Evolutionary conservation across 2,329 filamentous ascomycete species (phyloP), one percentile per base, ranked within the genome.

Genomic region (Neofusicoccum laricinum): DNA sequence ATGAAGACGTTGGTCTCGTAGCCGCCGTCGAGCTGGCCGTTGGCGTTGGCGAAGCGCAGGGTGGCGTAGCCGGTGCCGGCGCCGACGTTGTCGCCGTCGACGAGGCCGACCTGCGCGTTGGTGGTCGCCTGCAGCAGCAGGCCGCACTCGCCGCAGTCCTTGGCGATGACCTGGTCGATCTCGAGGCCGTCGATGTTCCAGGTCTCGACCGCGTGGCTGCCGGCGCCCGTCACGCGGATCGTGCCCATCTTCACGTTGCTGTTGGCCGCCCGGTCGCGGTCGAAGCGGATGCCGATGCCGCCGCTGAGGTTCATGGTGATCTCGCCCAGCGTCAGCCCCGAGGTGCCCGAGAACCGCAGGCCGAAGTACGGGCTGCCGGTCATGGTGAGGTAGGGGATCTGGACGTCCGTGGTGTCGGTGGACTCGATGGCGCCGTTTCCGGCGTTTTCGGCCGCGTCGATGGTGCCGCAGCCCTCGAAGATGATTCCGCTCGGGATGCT

Each of bases 361-460:
- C 83, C 84, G 63, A 86, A 86, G 72, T 86, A 86, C 0, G 84
- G 84, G 68, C 78, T 82, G 1, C 85, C 85, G 2, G 84, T 85
- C 82, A 87, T 82, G 61, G 72, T 83, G 3, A 87, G 78, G 68
- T 84, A 86, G 0, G 84, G 84, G 55, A 87, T 86, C 46, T 79
- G 73, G 15, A 85, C 84, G 65, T 79, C 80, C 1, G 72, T 69
- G 8, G 82, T 81, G 67, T 81, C 74, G 2, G 80, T 76, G 0
- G 80, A 79, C 72, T 86, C 84, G 55, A 87, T 86, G 50, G 84
- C 82, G 17, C 85, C 85, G 19, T 78, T 79, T 1, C 81, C 83
- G 40, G 70, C 68, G 4, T 72, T 77, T 63, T 71, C 72, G 25
- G 69, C 79, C 0, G 76, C 77, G 64, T 86, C 77, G 71, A 87